Evolutionary conservation across 805 yeast genomes (phyloP).

Genomic region (Millerozyma acaciae): DNA sequence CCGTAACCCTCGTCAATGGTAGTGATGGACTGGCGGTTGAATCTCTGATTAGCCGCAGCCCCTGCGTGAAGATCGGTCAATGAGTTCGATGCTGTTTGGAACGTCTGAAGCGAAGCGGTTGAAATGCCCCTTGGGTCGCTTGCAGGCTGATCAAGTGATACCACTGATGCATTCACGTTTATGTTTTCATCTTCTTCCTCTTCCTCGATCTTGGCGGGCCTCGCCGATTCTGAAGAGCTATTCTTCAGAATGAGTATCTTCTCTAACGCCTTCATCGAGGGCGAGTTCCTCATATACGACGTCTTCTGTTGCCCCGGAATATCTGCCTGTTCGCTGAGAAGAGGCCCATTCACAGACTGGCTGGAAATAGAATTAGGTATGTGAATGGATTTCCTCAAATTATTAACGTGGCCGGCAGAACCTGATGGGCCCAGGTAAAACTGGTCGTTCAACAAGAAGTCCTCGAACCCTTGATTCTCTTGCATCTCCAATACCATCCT

Average conservation of each 20-base stretch:
- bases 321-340: conserved; percentile 2
- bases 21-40: conserved; percentile 15
- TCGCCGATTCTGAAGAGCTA: neutral
- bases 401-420: conserved; percentile 21
- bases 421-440: conserved; percentile 30
- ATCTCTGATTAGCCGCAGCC: conserved; percentile 1
- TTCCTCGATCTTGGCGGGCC: conserved; percentile 7
- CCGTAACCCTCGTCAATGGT: conserved; percentile 20
- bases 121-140: conserved; percentile 5
- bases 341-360: conserved; percentile 18
- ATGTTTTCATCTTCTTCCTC: conserved; percentile 19
- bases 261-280: conserved; percentile 41
- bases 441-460: conserved; percentile 27
- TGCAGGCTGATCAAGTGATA: conserved; percentile 4
- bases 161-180: conserved; percentile 2
- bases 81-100: conserved; percentile 22
- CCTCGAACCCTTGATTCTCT: conserved; percentile 22
- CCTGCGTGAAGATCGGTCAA: neutral
- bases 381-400: conserved; percentile 23
- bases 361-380: conserved; percentile 25
- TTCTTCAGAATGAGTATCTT: conserved; percentile 22
- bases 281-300: conserved; percentile 34
- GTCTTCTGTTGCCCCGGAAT: conserved; percentile 13
- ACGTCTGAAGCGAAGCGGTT: conserved; percentile 20
- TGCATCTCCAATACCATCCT: neutral